These are phyloP conservation scores for Diaporthe ampelina DNA, from an alignment of 2,329 filamentous ascomycete species.

Conservation along the genomic window DNA sequence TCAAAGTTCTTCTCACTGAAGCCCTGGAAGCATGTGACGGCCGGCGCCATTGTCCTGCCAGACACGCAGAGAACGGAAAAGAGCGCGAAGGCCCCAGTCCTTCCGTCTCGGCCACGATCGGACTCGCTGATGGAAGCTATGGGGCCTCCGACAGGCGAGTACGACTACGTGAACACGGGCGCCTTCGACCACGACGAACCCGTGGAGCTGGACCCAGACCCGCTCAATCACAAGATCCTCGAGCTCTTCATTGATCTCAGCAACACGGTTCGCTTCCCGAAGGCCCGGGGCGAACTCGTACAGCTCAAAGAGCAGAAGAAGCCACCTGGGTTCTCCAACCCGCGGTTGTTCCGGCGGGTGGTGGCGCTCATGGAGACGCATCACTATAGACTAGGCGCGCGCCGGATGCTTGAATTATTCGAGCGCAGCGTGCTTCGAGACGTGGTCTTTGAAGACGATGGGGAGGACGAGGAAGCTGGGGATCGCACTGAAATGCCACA, in stretches of 20 bases:
- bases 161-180: constrained; percentile 36
- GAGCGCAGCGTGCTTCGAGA: constrained; percentile 89
- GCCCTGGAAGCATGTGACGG: constrained; percentile 68
- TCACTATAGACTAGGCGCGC: constrained; percentile 88
- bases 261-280: constrained; percentile 93
- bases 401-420: constrained; percentile 93
- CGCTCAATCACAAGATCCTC: constrained; percentile 81
- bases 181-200: constrained; percentile 44
- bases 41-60: constrained; percentile 63
- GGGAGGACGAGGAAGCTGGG: constrained; percentile 50
- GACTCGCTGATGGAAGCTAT: constrained; percentile 52
- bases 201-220: constrained; percentile 56
- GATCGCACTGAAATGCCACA: constrained; percentile 15
- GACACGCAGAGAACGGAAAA: constrained; percentile 66
- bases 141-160: constrained; percentile 38
- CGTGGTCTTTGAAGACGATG: constrained; percentile 85
- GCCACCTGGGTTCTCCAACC: constrained; percentile 80
- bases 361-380: constrained; percentile 89
- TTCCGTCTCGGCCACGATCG: constrained; percentile 56
- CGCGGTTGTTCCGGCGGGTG: constrained; percentile 85
- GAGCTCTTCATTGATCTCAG: constrained; percentile 89
- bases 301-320: constrained; percentile 84
- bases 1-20: constrained; percentile 81
- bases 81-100: constrained; percentile 57
- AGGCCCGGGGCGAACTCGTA: constrained; percentile 84